Conservation (phyloP, 2,329 filamentous ascomycete species). For the Xenosphaeropsis pyriputrescens region DNA sequence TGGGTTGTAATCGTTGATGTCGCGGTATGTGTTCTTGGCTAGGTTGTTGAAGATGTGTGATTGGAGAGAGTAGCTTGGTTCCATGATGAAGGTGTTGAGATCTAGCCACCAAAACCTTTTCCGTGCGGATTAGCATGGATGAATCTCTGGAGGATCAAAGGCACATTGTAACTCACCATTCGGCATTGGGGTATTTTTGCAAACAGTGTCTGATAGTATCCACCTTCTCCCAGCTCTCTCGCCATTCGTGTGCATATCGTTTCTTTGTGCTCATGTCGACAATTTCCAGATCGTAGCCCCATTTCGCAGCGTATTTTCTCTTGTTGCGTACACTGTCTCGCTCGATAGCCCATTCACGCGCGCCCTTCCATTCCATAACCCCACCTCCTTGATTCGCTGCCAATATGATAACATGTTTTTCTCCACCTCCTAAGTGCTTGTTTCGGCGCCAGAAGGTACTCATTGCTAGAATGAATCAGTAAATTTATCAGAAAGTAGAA, state of each 20-base stretch:
- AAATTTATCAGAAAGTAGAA: background rate
- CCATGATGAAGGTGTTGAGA: slow-evolving; percentile 96
- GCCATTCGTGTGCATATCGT: slow-evolving; percentile 96
- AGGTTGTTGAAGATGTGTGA: slow-evolving; percentile 79
- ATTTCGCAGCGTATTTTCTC: slow-evolving; percentile 68
- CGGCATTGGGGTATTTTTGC: slow-evolving; percentile 86
- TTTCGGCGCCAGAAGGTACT: slow-evolving; percentile 55
- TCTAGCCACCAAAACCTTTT: slow-evolving; percentile 99
- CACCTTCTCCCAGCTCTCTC: slow-evolving; percentile 98
- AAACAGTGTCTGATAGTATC: slow-evolving; percentile 81
- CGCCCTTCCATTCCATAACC: slow-evolving; percentile 98
- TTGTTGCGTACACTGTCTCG: slow-evolving; percentile 94
- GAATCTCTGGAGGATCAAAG: too few species aligned
- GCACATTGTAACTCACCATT: slow-evolving; percentile 54
- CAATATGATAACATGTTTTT: slow-evolving; percentile 85
- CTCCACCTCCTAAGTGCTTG: slow-evolving; percentile 63
- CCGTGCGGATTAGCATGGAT: too few species aligned
- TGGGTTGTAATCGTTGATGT: slow-evolving; percentile 94
- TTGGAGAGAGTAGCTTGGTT: slow-evolving; percentile 80
- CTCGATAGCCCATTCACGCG: slow-evolving; percentile 95
- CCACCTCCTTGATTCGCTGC: slow-evolving; percentile 90
- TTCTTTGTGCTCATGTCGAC: slow-evolving; percentile 99
- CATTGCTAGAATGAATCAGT: slow-evolving; percentile 13
- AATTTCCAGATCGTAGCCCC: slow-evolving; percentile 93
- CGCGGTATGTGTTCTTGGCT: slow-evolving; percentile 64